Conservation (phyloP, 108 stramenopile species). For the Cyclotella distinguenda region DNA sequence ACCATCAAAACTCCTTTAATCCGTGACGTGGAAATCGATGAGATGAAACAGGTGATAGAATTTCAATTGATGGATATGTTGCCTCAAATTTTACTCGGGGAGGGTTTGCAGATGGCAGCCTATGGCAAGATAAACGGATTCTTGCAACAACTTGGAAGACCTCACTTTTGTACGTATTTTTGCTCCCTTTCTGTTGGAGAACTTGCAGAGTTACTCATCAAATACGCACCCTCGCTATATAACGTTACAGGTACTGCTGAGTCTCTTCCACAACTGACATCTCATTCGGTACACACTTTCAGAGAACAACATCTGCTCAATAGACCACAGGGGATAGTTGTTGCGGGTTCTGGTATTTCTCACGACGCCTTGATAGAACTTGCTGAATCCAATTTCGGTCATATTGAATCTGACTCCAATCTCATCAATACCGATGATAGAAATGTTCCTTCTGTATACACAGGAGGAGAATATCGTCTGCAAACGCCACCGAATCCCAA, state of each 20-base stretch:
- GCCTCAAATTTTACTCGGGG: conserved; percentile 76
- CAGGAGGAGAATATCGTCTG: conserved; percentile 66
- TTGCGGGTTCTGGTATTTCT: conserved; percentile 92
- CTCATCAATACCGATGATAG: conserved; percentile 6
- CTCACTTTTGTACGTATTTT: conserved; percentile 61
- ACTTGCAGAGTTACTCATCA: background rate
- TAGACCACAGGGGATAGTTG: conserved; percentile 78
- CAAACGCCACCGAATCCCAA: conserved; percentile 38
- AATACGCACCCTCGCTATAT: background rate
- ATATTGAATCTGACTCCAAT: conserved; percentile 29
- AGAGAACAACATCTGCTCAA: conserved; percentile 55
- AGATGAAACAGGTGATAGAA: conserved; percentile 69
- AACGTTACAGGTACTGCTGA: conserved; percentile 51
- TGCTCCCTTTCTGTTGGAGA: background rate
- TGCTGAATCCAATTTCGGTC: conserved; percentile 79
- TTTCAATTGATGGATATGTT: conserved; percentile 82
- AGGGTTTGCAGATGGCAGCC: conserved; percentile 88
- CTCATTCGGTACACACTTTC: conserved; percentile 66
- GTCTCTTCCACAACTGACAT: conserved; percentile 57
- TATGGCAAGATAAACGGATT: conserved; percentile 58
- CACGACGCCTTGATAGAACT: conserved; percentile 90
- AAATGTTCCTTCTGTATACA: conserved; percentile 56
- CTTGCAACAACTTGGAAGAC: conserved; percentile 81
- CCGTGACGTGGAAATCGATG: conserved; percentile 57
- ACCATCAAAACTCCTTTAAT: conserved; percentile 68